Percentiles rank a stretch among this genome's conserved stretches.
These are phyloP conservation scores for Sugiyamaella xylanicola DNA, from an alignment of 1,139 yeast species.

Conservation along the genomic window DNA sequence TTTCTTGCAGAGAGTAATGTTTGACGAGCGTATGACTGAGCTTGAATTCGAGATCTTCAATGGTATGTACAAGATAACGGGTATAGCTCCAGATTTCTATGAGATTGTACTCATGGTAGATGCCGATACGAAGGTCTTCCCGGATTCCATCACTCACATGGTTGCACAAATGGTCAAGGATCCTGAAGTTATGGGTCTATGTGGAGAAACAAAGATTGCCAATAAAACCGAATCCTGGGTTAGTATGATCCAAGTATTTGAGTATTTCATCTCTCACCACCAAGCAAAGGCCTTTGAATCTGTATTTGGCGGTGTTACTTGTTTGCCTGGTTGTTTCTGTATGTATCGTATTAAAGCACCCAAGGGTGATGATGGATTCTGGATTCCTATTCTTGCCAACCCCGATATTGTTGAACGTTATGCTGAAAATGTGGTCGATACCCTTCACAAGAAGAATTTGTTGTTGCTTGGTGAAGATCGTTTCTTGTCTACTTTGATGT, in stretches of 20 bases:
- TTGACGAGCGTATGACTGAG: constrained; percentile 96
- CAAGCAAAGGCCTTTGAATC: constrained; percentile 96
- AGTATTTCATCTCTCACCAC: constrained; percentile 93
- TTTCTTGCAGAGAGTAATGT: constrained; percentile 85
- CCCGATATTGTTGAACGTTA: constrained; percentile 97
- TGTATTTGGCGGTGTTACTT: constrained; percentile 94
- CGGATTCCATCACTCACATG: constrained; percentile 92
- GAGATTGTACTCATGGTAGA: constrained; percentile 93
- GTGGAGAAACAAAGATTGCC: constrained; percentile 96
- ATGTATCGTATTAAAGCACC: constrained; percentile 95
- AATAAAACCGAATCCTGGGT: constrained; percentile 90
- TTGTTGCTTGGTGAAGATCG: constrained; percentile 93
- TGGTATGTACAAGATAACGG: constrained; percentile 84
- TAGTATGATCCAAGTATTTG: constrained; percentile 93
- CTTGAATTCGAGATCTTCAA: constrained; percentile 81
- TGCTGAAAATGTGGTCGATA: constrained; percentile 83
- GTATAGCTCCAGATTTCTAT: constrained; percentile 82
- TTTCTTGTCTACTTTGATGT: constrained; percentile 83
- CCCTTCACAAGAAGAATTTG: constrained; percentile 87
- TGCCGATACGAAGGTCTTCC: constrained; percentile 92
- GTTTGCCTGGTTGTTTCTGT: constrained; percentile 97
- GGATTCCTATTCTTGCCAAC: constrained; percentile 96
- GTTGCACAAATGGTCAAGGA: constrained; percentile 89
- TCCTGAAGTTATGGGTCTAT: constrained; percentile 88
- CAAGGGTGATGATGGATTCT: constrained; percentile 83